These are phyloP conservation scores for Coniochaeta sp. DNA, from an alignment of 2,329 filamentous ascomycete genomes.

Conservation along the genomic window DNA sequence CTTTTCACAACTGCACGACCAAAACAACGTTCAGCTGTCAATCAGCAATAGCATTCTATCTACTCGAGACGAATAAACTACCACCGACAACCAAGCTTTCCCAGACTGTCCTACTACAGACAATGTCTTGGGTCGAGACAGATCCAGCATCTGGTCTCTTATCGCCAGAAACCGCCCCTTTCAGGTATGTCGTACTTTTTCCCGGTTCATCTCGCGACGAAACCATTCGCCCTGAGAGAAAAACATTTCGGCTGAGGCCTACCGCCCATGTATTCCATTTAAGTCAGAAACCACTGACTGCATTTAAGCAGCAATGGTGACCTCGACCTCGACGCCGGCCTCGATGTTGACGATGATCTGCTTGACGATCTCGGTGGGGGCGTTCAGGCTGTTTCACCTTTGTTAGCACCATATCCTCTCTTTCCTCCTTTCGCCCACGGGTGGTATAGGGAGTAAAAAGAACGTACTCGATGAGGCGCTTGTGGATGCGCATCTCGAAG, in stretches of 20 bases:
- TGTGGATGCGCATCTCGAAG: slow-evolving; percentile 99
- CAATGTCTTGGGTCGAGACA: not conserved
- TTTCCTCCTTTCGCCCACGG: no score
- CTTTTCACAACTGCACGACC: no score
- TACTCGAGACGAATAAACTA: not conserved
- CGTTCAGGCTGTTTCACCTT: slow-evolving; percentile 63
- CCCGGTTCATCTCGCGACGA: no score
- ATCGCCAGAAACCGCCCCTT: not conserved
- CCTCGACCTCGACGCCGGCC: slow-evolving; percentile 88
- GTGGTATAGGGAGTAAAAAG: not conserved
- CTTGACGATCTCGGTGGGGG: slow-evolving; percentile 96
- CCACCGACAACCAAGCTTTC: not conserved
- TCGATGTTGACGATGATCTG: slow-evolving; percentile 96
- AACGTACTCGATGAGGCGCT: slow-evolving; percentile 87
- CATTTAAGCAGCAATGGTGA: slow-evolving; percentile 76
- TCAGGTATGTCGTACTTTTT: not conserved
- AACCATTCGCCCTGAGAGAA: no score
- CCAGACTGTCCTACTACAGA: not conserved
- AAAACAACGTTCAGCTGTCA: no score
- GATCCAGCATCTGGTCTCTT: not conserved
- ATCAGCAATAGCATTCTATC: not conserved
- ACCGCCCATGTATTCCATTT: not conserved
- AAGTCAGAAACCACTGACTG: not conserved
- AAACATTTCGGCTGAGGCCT: no score
- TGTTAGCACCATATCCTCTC: slow-evolving; percentile 15